These are phyloP conservation scores for Venturia nashicola DNA, from an alignment of 2,329 filamentous ascomycete species.

Conservation along the genomic window DNA sequence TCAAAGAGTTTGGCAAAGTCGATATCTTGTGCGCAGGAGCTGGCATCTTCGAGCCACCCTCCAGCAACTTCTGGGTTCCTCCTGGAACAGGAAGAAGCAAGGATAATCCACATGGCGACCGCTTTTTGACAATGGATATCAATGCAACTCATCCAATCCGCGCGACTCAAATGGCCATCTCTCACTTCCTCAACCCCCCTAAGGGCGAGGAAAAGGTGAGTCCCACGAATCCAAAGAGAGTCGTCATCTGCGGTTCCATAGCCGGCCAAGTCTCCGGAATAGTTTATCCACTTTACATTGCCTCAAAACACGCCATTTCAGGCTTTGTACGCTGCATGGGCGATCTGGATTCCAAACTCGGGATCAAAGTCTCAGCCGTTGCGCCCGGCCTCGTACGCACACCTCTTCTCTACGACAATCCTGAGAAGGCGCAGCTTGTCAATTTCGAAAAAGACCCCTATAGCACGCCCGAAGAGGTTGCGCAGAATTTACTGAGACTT, in stretches of 20 bases:
- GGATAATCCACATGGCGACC: slow-evolving; percentile 19
- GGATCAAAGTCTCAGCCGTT: slow-evolving; percentile 47
- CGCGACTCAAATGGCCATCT: slow-evolving; percentile 33
- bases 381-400: slow-evolving; percentile 50
- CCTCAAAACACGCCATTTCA: slow-evolving; percentile 32
- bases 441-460: slow-evolving; percentile 37
- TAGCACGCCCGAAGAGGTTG: slow-evolving; percentile 39
- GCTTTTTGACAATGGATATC: slow-evolving; percentile 30
- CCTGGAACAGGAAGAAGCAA: slow-evolving; percentile 21
- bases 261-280: slow-evolving; percentile 30
- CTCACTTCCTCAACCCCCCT: slow-evolving; percentile 27
- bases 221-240: slow-evolving; percentile 30
- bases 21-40: slow-evolving; percentile 39
- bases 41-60: slow-evolving; percentile 36
- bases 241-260: slow-evolving; percentile 32
- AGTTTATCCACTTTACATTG: slow-evolving; percentile 30
- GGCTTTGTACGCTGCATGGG: slow-evolving; percentile 39
- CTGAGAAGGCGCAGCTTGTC: slow-evolving; percentile 44
- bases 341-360: slow-evolving; percentile 34
- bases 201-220: slow-evolving; percentile 20
- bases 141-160: slow-evolving; percentile 37
- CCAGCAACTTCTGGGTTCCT: slow-evolving; percentile 36
- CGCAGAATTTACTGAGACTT: slow-evolving; percentile 13
- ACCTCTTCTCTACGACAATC: slow-evolving; percentile 48
- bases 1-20: slow-evolving; percentile 21